Evolutionary conservation across 208 protist genomes (phyloP), one percentile per base, ranked within the genome.

Genomic region (Hexamita inflata): DNA sequence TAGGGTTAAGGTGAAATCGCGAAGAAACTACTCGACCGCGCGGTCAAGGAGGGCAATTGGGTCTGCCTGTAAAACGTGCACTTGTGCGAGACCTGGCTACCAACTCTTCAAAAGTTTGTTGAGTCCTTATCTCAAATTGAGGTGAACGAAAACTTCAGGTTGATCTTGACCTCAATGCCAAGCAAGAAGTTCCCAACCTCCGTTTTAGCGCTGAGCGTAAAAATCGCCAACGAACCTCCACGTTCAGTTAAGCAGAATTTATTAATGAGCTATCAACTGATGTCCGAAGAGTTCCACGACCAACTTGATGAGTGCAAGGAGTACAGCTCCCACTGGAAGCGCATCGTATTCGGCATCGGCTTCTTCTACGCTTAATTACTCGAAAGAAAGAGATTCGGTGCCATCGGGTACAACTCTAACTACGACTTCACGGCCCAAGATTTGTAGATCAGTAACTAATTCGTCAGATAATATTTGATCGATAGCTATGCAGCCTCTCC

Each of bases 141-240:
- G 15, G 0, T 41, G 29, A 67, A 77, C 38, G 35, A 1, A 35
- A 88, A 88, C 73, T 98, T 97, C 88, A 88, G 95, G 26, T 84
- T 98, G 4, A 98, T 94, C 93, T 87, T 98, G 45, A 97, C 94
- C 7, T 93, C 91, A 41, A 95, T 97, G 90, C 95, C 95, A 0
- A 92, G 85, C 67, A 80, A 86, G 13, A 82, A 88, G 62, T 98
- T 98, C 82, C 95, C 95, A 11, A 91, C 94, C 40, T 85, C 91
- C 28, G 92, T 98, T 35, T 84, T 98, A 73, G 93, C 97, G 84
- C 94, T 94, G 77, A 89, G 90, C 64, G 89, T 97, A 62, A 98
- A 98, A 84, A 94, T 98, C 87, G 97, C 95, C 13, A 95, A 96
- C 80, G 95, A 98, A 86, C 94, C 95, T n/a, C 95, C 95, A 35